Percentiles rank a stretch among this genome's conserved stretches.
Conservation (phyloP, 2,329 filamentous ascomycete species). For the Didymella pinodella region DNA sequence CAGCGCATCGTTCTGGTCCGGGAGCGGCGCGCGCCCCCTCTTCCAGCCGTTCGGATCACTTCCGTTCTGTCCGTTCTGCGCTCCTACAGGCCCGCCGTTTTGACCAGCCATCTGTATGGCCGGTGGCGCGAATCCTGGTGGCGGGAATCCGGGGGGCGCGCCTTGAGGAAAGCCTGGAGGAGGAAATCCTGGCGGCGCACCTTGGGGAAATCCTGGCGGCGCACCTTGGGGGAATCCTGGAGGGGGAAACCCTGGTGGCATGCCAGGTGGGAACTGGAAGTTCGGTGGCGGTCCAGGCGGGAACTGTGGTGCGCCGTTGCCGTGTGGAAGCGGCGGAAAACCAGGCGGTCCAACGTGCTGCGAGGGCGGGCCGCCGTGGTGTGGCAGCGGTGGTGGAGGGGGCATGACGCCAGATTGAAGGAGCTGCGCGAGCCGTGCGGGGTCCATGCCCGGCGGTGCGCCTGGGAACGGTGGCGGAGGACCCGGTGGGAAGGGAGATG, state of each 20-base stretch:
- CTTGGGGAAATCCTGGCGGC: constrained; percentile 22
- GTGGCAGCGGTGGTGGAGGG: constrained; percentile 44
- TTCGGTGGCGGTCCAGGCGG: constrained; percentile 52
- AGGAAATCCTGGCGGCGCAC: constrained; percentile 32
- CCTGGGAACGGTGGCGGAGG: constrained; percentile 29
- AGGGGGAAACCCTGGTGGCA: constrained; percentile 40
- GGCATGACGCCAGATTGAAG: constrained; percentile 48
- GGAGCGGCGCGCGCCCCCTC: constrained; percentile 69
- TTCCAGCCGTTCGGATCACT: constrained; percentile 15
- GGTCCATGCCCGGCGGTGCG: constrained; percentile 38
- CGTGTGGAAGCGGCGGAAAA: constrained; percentile 37
- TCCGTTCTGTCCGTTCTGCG: constrained; percentile 39
- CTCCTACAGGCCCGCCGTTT: constrained; percentile 2
- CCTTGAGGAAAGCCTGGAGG: constrained; percentile 32
- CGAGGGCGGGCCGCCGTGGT: constrained; percentile 31
- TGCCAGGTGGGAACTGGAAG: constrained; percentile 40
- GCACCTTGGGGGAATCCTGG: constrained; percentile 22
- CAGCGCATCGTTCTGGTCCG: constrained; percentile 84
- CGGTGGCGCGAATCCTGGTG: constrained; percentile 28
- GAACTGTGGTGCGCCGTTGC: constrained; percentile 23
- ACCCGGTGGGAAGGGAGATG: constrained; percentile 31
- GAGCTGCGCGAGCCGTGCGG: constrained; percentile 45
- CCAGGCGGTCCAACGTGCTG: constrained; percentile 31
- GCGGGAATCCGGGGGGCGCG: constrained; percentile 32
- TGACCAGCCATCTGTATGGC: constrained; percentile 20